A percentile compares a stretch with the other conserved stretches of the same genome.
Evolutionary conservation across 345 rosid genomes (phyloP).

Genomic region (Eucalyptus shirleyi): DNA sequence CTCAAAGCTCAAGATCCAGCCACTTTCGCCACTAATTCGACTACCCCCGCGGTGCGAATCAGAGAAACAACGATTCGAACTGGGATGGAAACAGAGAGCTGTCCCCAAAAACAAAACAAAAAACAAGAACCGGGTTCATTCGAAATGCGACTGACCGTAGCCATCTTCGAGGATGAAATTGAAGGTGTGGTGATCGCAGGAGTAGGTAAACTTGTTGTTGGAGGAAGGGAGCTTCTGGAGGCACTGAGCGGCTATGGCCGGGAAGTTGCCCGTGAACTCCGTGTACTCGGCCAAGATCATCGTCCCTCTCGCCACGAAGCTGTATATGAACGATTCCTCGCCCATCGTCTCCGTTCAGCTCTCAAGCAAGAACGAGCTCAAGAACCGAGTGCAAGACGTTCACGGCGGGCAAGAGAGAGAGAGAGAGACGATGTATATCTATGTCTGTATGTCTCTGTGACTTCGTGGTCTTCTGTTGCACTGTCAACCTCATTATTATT

Average conservation of each 20-base stretch:
- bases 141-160: constrained; percentile 31
- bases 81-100: neutral
- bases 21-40: neutral
- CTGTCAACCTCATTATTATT: neutral
- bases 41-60: neutral
- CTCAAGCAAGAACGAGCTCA: neutral
- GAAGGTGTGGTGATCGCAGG: constrained; percentile 96
- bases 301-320: constrained; percentile 97
- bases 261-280: constrained; percentile 97
- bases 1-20: neutral
- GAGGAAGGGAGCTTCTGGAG: constrained; percentile 79
- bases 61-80: neutral
- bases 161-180: constrained; percentile 95
- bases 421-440: neutral
- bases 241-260: constrained; percentile 93
- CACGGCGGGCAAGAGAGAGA: neutral
- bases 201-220: constrained; percentile 93
- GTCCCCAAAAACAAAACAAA: neutral
- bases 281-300: constrained; percentile 89
- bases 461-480: neutral
- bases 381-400: neutral
- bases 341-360: constrained; percentile 25
- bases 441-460: neutral
- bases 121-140: neutral
- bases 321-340: constrained; percentile 88